phyloP scores from a whole-genome alignment of 352 stramenopile genomes.

The Phytophthora rubi region DNA sequence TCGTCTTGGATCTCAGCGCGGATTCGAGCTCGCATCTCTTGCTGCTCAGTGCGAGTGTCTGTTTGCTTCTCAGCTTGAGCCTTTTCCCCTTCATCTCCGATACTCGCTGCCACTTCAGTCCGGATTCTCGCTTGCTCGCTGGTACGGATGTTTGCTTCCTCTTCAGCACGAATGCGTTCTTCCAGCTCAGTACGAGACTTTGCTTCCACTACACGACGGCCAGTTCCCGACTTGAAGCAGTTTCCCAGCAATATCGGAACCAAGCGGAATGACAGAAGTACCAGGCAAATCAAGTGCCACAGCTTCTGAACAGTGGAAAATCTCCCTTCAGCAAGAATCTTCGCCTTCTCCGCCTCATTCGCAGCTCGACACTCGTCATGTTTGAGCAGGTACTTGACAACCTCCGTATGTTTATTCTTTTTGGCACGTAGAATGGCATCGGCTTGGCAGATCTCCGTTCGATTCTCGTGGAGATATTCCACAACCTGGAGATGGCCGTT shows the following conservation, averaged over 20 bases:
- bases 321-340: background rate
- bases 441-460: background rate
- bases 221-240: background rate
- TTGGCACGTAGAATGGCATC: conserved; percentile 10
- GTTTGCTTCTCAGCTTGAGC: conserved; percentile 2
- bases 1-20: conserved; percentile 11
- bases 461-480: conserved; percentile 22
- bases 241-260: background rate
- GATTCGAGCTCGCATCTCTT: conserved; percentile 11
- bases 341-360: conserved; percentile 8
- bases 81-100: conserved; percentile 7
- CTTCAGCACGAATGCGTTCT: conserved; percentile 21
- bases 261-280: conserved; percentile 9
- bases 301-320: background rate
- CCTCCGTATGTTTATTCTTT: conserved; percentile 4
- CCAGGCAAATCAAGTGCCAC: background rate
- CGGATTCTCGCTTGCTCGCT: conserved; percentile 11
- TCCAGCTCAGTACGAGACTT: background rate
- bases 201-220: background rate
- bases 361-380: conserved; percentile 19
- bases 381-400: conserved; percentile 8
- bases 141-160: conserved; percentile 15
- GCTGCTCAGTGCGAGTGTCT: background rate
- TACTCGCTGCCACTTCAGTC: conserved; percentile 12
- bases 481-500: conserved; percentile 23